Evolutionary conservation across 2,329 filamentous ascomycete genomes (phyloP).

Genomic region (Gaeumannomyces sp.): DNA sequence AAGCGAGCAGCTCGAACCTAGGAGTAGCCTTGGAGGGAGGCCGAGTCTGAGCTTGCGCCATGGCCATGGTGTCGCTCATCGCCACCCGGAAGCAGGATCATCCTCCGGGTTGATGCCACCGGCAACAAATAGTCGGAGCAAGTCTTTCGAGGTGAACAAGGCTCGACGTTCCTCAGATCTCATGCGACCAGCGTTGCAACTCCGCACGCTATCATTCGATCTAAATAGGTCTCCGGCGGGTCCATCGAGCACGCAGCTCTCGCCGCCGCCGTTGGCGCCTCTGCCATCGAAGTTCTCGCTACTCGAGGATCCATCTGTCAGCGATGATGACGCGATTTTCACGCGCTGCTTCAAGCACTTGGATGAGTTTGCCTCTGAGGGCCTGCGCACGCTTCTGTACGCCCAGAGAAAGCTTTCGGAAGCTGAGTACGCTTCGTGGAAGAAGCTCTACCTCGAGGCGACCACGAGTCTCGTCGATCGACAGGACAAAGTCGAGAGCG

Average conservation of each 20-base stretch:
- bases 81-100: neutral
- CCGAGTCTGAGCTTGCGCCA: conserved; percentile 45
- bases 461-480: conserved; percentile 77
- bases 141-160: conserved; percentile 38
- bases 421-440: conserved; percentile 70
- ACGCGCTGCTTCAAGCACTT: conserved; percentile 85
- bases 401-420: conserved; percentile 73
- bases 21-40: conserved; percentile 49
- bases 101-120: neutral
- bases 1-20: conserved; percentile 48
- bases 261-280: neutral
- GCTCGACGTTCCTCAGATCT: conserved; percentile 33
- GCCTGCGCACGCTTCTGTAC: conserved; percentile 78
- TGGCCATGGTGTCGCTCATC: conserved; percentile 20
- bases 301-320: conserved; percentile 24
- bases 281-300: conserved; percentile 17
- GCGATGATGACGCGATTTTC: conserved; percentile 62
- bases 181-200: conserved; percentile 28
- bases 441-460: conserved; percentile 68
- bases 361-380: conserved; percentile 82
- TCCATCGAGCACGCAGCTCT: neutral
- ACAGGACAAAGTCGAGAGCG: conserved; percentile 71
- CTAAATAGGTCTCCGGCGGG: conserved; percentile 15
- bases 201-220: conserved; percentile 44
- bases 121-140: conserved; percentile 29